Evolutionary conservation across 2,329 filamentous ascomycete genomes (phyloP).

Genomic region (Microdochium bolleyi): DNA sequence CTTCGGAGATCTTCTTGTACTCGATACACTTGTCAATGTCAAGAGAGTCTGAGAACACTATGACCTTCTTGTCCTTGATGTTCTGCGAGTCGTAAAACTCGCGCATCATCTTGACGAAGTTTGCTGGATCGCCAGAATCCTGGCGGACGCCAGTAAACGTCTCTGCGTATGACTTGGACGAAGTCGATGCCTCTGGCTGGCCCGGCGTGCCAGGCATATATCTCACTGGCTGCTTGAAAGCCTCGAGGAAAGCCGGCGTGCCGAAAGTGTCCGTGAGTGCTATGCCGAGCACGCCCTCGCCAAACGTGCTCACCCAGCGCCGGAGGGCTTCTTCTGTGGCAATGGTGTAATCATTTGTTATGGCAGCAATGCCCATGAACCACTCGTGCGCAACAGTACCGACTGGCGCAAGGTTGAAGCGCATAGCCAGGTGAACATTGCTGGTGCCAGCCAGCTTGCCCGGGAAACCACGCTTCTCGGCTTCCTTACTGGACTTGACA

Average conservation of each 20-base stretch:
- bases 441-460: constrained; percentile 83
- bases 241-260: constrained; percentile 77
- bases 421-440: constrained; percentile 96
- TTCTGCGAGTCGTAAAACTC: constrained; percentile 71
- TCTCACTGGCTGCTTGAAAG: constrained; percentile 63
- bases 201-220: constrained; percentile 31
- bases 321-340: constrained; percentile 79
- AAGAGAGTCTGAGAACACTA: constrained; percentile 94
- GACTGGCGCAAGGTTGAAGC: constrained; percentile 74
- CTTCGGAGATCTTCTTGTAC: constrained; percentile 79
- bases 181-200: constrained; percentile 27
- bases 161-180: constrained; percentile 63
- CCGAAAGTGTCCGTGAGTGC: constrained; percentile 96
- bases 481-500: constrained; percentile 68
- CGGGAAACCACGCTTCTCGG: constrained; percentile 50
- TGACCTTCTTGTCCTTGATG: constrained; percentile 73
- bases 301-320: constrained; percentile 90
- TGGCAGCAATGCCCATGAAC: constrained; percentile 98
- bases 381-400: constrained; percentile 94
- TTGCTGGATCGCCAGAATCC: constrained; percentile 78
- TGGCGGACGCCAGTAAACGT: constrained; percentile 80
- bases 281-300: constrained; percentile 73
- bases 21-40: constrained; percentile 85
- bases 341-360: constrained; percentile 74
- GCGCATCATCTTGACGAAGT: constrained; percentile 72